Conservation (phyloP, 1,284 basidiomycete species). For the Taiwanofungus camphoratus region DNA sequence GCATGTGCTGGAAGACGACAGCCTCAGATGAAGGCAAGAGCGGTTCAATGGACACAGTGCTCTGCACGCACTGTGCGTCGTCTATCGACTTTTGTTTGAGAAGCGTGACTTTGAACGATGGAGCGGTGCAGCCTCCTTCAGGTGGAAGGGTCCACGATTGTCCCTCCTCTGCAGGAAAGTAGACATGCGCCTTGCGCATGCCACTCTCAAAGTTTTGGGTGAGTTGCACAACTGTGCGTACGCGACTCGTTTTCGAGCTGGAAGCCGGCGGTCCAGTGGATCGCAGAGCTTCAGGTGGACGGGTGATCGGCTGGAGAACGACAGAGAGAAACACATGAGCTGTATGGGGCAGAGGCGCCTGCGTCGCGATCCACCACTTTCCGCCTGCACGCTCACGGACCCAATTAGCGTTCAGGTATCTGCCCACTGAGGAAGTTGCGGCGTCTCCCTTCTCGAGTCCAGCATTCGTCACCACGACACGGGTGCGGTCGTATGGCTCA, state of each 20-base stretch:
- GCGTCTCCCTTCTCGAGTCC: constrained; percentile 16
- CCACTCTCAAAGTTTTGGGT: constrained; percentile 64
- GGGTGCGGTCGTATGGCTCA: constrained; percentile 74
- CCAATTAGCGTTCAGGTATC: constrained; percentile 84
- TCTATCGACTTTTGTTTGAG: constrained; percentile 37
- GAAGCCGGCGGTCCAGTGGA: constrained; percentile 10
- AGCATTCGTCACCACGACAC: constrained; percentile 43
- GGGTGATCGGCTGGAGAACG: constrained; percentile 44
- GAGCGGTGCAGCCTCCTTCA: constrained; percentile 34
- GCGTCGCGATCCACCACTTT: constrained; percentile 80
- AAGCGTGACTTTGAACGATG: constrained; percentile 51
- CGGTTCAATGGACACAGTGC: constrained; percentile 38
- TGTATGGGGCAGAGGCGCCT: constrained; percentile 69
- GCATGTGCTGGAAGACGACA: constrained; percentile 61
- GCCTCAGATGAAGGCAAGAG: constrained; percentile 23
- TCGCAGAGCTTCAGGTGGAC: constrained; percentile 30
- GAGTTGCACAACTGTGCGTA: constrained; percentile 76
- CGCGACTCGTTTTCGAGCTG: constrained; percentile 28
- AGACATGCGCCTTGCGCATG: constrained; percentile 65
- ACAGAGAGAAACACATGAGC: constrained; percentile 71
- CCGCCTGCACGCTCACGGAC: constrained; percentile 65
- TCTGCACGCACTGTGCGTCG: constrained; percentile 57
- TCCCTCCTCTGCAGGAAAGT: constrained; percentile 62
- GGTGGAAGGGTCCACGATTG: constrained; percentile 46
- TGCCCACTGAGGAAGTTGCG: constrained; percentile 23